Evolutionary conservation across 2,329 filamentous ascomycete genomes (phyloP).

Genomic region (Huntiella abstrusa): DNA sequence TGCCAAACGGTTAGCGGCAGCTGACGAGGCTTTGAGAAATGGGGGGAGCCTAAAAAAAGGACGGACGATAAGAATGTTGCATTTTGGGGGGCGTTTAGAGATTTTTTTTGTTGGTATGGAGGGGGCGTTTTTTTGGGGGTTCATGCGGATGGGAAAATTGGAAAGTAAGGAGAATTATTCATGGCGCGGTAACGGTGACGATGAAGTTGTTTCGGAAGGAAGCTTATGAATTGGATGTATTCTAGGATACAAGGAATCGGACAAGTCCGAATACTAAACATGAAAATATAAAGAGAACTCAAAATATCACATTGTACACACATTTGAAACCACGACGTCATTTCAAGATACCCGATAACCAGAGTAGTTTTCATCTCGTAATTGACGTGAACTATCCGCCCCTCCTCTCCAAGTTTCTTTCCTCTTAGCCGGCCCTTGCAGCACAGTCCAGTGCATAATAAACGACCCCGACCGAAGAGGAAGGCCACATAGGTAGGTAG

Average conservation of each 20-base stretch:
- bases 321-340: background rate
- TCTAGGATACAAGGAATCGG: background rate
- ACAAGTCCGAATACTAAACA: background rate
- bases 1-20: background rate
- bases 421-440: too few species aligned
- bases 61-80: slow-evolving; percentile 1
- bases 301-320: background rate
- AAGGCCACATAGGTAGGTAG: too few species aligned
- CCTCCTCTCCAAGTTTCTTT: background rate
- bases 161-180: too few species aligned
- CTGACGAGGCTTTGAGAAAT: background rate
- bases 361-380: slow-evolving; percentile 5
- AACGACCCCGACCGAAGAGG: too few species aligned
- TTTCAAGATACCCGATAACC: background rate
- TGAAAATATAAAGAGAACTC: background rate
- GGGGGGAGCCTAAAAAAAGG: background rate
- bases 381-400: background rate
- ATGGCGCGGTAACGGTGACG: too few species aligned
- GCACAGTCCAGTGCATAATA: too few species aligned
- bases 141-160: too few species aligned
- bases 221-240: background rate
- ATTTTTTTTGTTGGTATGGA: background rate
- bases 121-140: background rate
- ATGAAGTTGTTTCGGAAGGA: background rate
- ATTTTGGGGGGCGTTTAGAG: background rate